phyloP scores from a whole-genome alignment of 768 basidiomycete species.

The Cyathus striatus region DNA sequence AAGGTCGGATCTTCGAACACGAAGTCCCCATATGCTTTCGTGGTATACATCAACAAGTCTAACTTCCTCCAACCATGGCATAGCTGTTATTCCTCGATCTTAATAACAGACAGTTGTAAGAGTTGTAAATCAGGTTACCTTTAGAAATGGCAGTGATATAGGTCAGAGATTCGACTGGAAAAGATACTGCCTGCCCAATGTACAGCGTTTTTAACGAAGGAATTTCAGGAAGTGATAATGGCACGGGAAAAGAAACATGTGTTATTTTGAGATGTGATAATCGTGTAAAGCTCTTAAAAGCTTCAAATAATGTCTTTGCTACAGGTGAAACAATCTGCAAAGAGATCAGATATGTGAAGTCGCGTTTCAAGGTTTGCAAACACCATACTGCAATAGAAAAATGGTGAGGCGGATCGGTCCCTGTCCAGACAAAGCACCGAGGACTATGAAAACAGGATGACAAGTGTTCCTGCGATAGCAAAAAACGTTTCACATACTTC shows the following conservation, averaged over 20 bases:
- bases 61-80: slow-evolving; percentile 23
- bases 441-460: slow-evolving; percentile 40
- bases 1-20: slow-evolving; percentile 44
- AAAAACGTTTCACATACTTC: slow-evolving; percentile 13
- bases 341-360: not conserved
- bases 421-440: slow-evolving; percentile 47
- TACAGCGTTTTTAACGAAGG: slow-evolving; percentile 36
- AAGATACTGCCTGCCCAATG: slow-evolving; percentile 45
- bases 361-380: not conserved
- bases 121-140: too few relatives aligned
- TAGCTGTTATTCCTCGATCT: too few relatives aligned
- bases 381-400: slow-evolving; percentile 54
- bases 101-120: too few relatives aligned
- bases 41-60: slow-evolving; percentile 49
- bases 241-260: slow-evolving; percentile 25
- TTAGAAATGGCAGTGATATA: too few relatives aligned
- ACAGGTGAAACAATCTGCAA: slow-evolving; percentile 38
- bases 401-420: slow-evolving; percentile 57
- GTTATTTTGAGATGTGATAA: slow-evolving; percentile 42
- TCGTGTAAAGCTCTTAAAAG: slow-evolving; percentile 34
- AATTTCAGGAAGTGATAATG: slow-evolving; percentile 24
- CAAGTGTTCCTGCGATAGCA: too few relatives aligned
- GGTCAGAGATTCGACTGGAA: too few relatives aligned
- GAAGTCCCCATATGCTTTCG: slow-evolving; percentile 54
- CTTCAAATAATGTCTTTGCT: slow-evolving; percentile 10